These are phyloP conservation scores for Nemania abortiva DNA, from an alignment of 2,329 filamentous ascomycete species.

Conservation along the genomic window DNA sequence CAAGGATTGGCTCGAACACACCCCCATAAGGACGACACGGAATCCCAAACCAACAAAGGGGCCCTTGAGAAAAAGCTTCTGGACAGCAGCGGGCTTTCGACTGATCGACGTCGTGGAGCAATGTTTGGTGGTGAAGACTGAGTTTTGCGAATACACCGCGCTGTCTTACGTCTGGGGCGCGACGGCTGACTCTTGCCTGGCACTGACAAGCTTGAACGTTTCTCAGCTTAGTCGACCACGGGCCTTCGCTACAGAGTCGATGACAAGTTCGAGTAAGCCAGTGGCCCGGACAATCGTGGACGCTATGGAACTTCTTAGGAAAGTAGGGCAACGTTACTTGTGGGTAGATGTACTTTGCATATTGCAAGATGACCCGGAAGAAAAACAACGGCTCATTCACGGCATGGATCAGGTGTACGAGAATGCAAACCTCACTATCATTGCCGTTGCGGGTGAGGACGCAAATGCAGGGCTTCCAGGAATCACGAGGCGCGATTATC, in stretches of 20 bases:
- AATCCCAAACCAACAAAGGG: no score
- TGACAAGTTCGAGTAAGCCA: no score
- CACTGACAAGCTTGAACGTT: no score
- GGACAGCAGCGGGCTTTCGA: no score
- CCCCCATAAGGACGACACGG: no score
- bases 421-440: background rate
- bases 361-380: background rate
- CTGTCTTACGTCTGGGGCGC: background rate
- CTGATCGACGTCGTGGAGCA: background rate
- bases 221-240: no score
- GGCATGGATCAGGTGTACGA: background rate
- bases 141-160: background rate
- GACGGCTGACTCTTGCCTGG: no score
- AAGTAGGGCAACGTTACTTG: background rate
- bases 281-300: background rate
- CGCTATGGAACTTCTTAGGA: background rate
- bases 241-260: no score
- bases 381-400: background rate
- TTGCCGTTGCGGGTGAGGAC: slow-evolving; percentile 6
- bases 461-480: background rate
- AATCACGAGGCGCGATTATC: no score
- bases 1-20: no score
- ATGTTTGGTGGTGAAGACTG: background rate
- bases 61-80: no score
- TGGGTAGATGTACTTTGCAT: slow-evolving; percentile 8